Evolutionary conservation across 1,139 yeast species (phyloP).

Genomic region (Hemisphaericaspora xylanilytica): DNA sequence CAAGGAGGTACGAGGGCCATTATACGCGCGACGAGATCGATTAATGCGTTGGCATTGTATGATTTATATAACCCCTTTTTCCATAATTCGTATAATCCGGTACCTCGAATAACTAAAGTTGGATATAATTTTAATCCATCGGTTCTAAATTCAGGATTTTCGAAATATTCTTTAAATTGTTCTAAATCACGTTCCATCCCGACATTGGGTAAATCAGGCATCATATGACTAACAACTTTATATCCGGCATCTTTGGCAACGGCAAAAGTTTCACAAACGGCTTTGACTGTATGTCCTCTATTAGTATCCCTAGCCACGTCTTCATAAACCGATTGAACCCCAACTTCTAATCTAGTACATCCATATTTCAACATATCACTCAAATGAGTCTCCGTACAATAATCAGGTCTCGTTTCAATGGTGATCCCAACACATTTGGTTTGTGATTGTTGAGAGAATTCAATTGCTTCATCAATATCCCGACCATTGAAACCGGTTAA

Average conservation of each 20-base stretch:
- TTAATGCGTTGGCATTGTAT: constrained; percentile 89
- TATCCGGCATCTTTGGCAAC: constrained; percentile 97
- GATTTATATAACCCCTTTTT: constrained; percentile 92
- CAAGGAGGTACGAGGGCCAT: constrained; percentile 97
- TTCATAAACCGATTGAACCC: constrained; percentile 96
- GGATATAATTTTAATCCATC: constrained; percentile 96
- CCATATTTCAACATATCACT: constrained; percentile 96
- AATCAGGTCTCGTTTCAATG: constrained; percentile 97
- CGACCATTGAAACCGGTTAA: constrained; percentile 89
- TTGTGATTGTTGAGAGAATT: constrained; percentile 87
- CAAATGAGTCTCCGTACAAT: constrained; percentile 93
- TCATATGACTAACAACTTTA: constrained; percentile 97
- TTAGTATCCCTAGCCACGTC: constrained; percentile 98
- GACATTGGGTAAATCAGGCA: constrained; percentile 98
- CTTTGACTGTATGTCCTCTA: constrained; percentile 95
- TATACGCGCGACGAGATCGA: constrained; percentile 92
- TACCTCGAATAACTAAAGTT: constrained; percentile 94
- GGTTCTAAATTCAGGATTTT: constrained; percentile 94
- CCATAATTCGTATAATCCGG: constrained; percentile 97
- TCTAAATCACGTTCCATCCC: constrained; percentile 98
- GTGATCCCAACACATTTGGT: constrained; percentile 99
- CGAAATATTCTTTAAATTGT: constrained; percentile 94
- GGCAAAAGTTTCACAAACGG: constrained; percentile 95
- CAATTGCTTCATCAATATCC: constrained; percentile 86
- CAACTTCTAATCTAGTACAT: constrained; percentile 94